Evolutionary conservation across 257 asterid genomes (phyloP), one percentile per base, ranked within the genome.

Genomic region (Plantago major): DNA sequence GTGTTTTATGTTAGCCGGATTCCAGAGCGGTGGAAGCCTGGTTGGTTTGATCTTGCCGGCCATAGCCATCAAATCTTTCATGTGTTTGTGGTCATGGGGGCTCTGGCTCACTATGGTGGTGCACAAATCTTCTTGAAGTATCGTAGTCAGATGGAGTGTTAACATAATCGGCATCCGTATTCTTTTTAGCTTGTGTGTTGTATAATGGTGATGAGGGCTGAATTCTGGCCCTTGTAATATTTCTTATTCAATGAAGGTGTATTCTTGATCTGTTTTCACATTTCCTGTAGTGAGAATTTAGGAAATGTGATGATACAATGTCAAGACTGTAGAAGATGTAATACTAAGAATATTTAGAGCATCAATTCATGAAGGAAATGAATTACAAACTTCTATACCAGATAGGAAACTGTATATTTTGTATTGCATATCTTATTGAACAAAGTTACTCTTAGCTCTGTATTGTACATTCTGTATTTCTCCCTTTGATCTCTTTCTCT

Each of bases 41-140:
- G 99, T 2, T 77, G 84, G 74, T 93, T 89, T 65, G 99, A 93
- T 60, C 71, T 93, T 7, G 91, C 96, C 0, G 99, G 99, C 7
- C 99, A 93, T 45, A 89, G 99, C 64, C 99, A 93, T 67, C 97
- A 93, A 63, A 87, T 93, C 17, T 93, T 93, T 50, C 99, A 93
- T 67, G 80, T 82, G 63, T 86, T 93, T 61, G 99, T 93, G 63
- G 84, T 87, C 16, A 45, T 83, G 78, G 99, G 99, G 37, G 97
- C 99, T 11, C 59, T 93, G 74, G 86, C 99, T 2, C 99, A 93
- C 55, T 93, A 93, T 60, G 99, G 81, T n/a, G 99, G 95, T 13
- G 96, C 97, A 0, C 91, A 79, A 52, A 67, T 85, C 22, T 89
- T 93, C 73, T 58, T 85, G 47, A 77, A 62, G 40, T 80, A 76